Percentiles rank a stretch among this genome's conserved stretches.
Evolutionary conservation across 768 basidiomycete genomes (phyloP).

Genomic region (Podaxis carcinomalis): DNA sequence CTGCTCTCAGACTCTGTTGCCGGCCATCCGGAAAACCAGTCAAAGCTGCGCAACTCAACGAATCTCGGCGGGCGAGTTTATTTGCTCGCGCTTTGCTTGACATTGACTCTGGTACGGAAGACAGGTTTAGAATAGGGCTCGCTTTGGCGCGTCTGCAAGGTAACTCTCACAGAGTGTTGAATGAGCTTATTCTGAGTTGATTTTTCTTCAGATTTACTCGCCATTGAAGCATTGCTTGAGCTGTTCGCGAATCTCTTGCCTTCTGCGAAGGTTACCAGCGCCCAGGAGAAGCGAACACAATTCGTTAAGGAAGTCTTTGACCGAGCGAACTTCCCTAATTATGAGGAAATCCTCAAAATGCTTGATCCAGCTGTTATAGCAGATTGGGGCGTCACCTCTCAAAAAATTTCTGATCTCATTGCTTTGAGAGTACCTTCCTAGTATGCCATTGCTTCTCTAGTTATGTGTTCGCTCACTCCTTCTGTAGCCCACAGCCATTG

Average conservation of each 20-base stretch:
- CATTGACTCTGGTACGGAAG: background rate
- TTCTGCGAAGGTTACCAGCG: constrained; percentile 25
- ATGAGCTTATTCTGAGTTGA: constrained; percentile 2
- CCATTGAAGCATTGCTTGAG: constrained; percentile 52
- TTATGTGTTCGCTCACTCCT: background rate
- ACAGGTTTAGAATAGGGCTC: constrained; percentile 42
- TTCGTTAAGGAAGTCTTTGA: constrained; percentile 54
- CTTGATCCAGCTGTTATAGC: constrained; percentile 36
- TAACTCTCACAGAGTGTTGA: constrained; percentile 11
- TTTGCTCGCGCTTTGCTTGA: background rate
- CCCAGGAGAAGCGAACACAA: constrained; percentile 30
- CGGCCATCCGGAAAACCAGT: constrained; percentile 36
- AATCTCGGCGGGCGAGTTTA: constrained; percentile 45
- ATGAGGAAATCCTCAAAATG: constrained; percentile 31
- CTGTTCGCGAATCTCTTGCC: constrained; percentile 56
- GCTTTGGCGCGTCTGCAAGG: constrained; percentile 47
- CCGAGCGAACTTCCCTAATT: constrained; percentile 30
- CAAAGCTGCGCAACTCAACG: constrained; percentile 37
- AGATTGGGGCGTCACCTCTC: constrained; percentile 52
- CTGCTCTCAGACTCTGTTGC: constrained; percentile 45
- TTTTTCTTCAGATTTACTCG: constrained; percentile 42
- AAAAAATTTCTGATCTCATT: constrained; percentile 43
- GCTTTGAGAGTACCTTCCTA: constrained; percentile 41
- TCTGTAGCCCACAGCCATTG: constrained; percentile 58
- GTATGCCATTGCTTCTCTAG: constrained; percentile 30